Base-by-base conservation (phyloP, 2,329 filamentous ascomycete species). In the Aspergillus neoniger region DNA sequence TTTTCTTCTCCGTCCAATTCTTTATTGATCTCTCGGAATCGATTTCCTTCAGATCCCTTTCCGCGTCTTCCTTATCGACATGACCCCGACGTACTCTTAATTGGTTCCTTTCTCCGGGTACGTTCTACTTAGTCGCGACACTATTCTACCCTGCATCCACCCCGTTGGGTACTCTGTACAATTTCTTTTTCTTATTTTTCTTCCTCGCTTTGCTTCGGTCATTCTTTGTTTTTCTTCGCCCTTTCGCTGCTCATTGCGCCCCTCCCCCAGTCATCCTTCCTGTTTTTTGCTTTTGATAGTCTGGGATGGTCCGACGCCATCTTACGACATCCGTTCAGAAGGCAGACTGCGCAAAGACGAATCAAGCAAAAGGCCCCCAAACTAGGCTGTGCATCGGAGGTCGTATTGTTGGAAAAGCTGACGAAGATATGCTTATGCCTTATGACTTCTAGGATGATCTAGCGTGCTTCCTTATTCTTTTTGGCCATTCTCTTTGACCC, bases 101-200 rank as follows among this genome's bases (percentile, higher is more conserved):
- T 60, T 62, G 57, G 62, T 59, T 58, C 57, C 61, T 65, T 62
- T 62, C 62, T 64, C 19, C 62, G 51, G 63, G 65, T 67, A 65
- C 41, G 59, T 59, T 60, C 54, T 59, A 36, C 32, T 36, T 36
- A 60, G 52, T 36, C 43, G 55, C 55, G 49, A 52, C 52, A 53
- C 63, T 57, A 55, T 54, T 39, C 43, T 64, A 58, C 53, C 52
- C 44, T 41, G 47, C 54, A 39, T 61, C 19, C 51, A 43, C 25
- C 50, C 52, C 38, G 23, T 28, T 55, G 21, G 15, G 52, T 21
- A 15, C 32, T 36, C 25, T 38, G 14, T 39, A 38, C 30, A 36
- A 30, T 21, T 36, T 38, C n/a, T 41, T 39, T 56, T 51, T 47
- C 43, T 52, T 61, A n/a, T 61, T 30, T 36, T 59, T 59, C 54